phyloP scores from a whole-genome alignment of 768 basidiomycete genomes.

The Candolleomyces eurysporus region DNA sequence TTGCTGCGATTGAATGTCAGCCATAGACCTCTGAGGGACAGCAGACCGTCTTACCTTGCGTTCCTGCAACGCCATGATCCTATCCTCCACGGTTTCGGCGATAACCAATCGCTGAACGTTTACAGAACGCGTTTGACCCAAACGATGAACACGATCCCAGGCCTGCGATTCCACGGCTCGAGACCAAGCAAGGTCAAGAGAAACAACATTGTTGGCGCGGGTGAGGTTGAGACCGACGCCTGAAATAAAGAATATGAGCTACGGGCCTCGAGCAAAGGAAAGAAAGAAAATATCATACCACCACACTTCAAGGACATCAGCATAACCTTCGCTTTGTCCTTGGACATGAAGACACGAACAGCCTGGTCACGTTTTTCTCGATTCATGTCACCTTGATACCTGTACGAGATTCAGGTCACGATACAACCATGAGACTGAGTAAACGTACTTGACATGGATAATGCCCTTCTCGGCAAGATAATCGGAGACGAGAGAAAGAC shows the following conservation, averaged over 20 bases:
- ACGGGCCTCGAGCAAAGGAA: background rate
- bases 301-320: conserved; percentile 66
- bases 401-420: conserved; percentile 15
- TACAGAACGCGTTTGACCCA: conserved; percentile 55
- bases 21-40: background rate
- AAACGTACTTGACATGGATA: conserved; percentile 50
- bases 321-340: conserved; percentile 56
- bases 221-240: conserved; percentile 58
- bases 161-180: conserved; percentile 62
- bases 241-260: conserved; percentile 11
- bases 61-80: conserved; percentile 64
- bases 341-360: conserved; percentile 58
- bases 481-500: conserved; percentile 59
- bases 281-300: conserved; percentile 30
- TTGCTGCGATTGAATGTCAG: conserved; percentile 30
- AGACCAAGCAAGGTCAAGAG: conserved; percentile 63
- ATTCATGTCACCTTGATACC: conserved; percentile 64
- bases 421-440: background rate
- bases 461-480: conserved; percentile 56
- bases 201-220: conserved; percentile 63
- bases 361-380: conserved; percentile 50
- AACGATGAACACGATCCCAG: conserved; percentile 57
- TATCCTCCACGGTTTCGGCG: conserved; percentile 61
- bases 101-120: conserved; percentile 57
- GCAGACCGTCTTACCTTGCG: conserved; percentile 41